Percentiles rank a stretch among this genome's conserved stretches.
These are phyloP conservation scores for Teunomyces funiuensis DNA, from an alignment of 805 yeast genomes.

Conservation along the genomic window DNA sequence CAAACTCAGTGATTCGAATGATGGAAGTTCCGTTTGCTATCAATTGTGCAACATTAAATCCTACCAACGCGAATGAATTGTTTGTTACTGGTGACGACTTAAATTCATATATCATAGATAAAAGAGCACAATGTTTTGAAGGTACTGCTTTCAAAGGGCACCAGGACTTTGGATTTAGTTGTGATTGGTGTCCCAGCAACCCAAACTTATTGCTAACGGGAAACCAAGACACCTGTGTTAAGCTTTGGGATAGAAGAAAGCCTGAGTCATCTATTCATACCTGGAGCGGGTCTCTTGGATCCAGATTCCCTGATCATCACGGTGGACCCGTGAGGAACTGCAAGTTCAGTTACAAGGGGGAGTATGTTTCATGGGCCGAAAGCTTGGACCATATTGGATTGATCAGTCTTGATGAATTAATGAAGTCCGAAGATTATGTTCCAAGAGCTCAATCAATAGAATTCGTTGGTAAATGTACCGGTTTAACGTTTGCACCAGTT, in stretches of 20 bases:
- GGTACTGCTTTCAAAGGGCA: constrained; percentile 42
- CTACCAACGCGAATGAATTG: constrained; percentile 35
- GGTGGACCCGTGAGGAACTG: constrained; percentile 56
- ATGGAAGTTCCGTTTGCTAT: constrained; percentile 45
- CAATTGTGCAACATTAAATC: constrained; percentile 48
- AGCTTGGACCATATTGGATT: constrained; percentile 58
- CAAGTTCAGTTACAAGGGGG: constrained; percentile 47
- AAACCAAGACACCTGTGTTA: constrained; percentile 58
- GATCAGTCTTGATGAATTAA: constrained; percentile 37
- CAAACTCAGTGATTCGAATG: constrained; percentile 7
- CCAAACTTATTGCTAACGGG: constrained; percentile 52
- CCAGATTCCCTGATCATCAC: constrained; percentile 16
- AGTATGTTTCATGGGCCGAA: constrained; percentile 54
- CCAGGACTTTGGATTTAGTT: constrained; percentile 55
- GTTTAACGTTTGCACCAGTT: constrained; percentile 47
- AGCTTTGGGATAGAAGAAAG: constrained; percentile 51
- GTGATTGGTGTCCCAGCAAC: constrained; percentile 53
- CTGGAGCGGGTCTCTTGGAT: constrained; percentile 38
- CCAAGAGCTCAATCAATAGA: constrained; percentile 47
- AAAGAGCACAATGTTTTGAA: constrained; percentile 22
- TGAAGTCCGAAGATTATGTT: constrained; percentile 11
- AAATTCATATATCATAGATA: constrained; percentile 45
- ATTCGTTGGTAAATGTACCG: constrained; percentile 59
- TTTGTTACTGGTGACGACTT: constrained; percentile 53
- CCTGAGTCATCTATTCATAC: constrained; percentile 23